phyloP scores from a whole-genome alignment of 2,329 filamentous ascomycete genomes.

The Neonectria sp. region DNA sequence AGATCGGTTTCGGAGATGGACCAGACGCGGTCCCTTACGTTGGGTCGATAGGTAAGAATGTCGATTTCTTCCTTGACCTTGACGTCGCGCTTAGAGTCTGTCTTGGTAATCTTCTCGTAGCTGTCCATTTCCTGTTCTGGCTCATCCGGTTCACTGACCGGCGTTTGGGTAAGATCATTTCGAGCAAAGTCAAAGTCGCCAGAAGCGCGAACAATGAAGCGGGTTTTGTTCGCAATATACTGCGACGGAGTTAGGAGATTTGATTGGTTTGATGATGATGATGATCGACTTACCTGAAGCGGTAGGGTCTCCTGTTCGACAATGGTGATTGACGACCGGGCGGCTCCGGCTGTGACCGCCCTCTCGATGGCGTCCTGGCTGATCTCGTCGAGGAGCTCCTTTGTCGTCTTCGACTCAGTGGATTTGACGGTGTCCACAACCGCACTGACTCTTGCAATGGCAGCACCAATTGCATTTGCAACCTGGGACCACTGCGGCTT shows the following conservation, averaged over 20 bases:
- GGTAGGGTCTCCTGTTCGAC: conserved; percentile 70
- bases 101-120: conserved; percentile 37
- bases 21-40: conserved; percentile 67
- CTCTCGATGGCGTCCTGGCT: conserved; percentile 59
- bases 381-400: conserved; percentile 57
- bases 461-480: conserved; percentile 76
- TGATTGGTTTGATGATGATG: background rate
- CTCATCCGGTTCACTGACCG: conserved; percentile 15
- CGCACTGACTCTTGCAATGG: conserved; percentile 72
- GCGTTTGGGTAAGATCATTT: conserved; percentile 11
- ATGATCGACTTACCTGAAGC: conserved; percentile 57
- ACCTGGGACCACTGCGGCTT: conserved; percentile 71
- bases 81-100: background rate
- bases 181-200: conserved; percentile 67
- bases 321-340: conserved; percentile 59
- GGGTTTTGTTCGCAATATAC: conserved; percentile 68
- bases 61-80: conserved; percentile 48
- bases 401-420: conserved; percentile 58
- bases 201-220: conserved; percentile 71
- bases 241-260: conserved; percentile 21
- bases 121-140: conserved; percentile 36
- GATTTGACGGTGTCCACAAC: conserved; percentile 67
- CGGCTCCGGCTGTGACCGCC: conserved; percentile 62
- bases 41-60: conserved; percentile 63
- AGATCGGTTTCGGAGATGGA: conserved; percentile 71